phyloP scores from a whole-genome alignment of 257 asterid genomes.

The Scutellaria barbata region DNA sequence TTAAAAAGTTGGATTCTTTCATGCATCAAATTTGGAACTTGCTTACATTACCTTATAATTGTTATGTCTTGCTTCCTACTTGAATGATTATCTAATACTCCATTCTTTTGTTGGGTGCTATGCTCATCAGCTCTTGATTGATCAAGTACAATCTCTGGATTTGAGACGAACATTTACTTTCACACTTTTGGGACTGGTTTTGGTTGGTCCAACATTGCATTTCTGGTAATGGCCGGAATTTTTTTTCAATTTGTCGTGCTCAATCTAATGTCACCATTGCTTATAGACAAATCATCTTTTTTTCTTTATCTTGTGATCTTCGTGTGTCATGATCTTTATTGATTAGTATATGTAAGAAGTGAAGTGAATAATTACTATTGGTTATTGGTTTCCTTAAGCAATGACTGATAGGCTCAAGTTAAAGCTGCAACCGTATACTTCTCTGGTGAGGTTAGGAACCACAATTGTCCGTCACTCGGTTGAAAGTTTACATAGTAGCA shows the following conservation, averaged over 20 bases:
- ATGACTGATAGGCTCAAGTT: not conserved
- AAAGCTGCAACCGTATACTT: not conserved
- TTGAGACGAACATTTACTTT: slow-evolving; percentile 74
- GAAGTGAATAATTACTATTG: not conserved
- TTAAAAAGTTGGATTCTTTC: not conserved
- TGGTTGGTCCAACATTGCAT: slow-evolving; percentile 97
- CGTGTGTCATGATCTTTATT: not conserved
- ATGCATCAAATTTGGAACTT: slow-evolving; percentile 15
- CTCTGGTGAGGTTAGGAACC: not conserved
- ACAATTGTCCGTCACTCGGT: not conserved
- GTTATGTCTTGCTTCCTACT: slow-evolving; percentile 14
- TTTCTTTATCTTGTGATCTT: not conserved
- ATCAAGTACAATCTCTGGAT: slow-evolving; percentile 68
- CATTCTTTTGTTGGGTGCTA: slow-evolving; percentile 14
- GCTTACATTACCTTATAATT: slow-evolving; percentile 12
- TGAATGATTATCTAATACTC: slow-evolving; percentile 16
- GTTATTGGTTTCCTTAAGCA: not conserved
- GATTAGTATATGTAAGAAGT: not conserved
- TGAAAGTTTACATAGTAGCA: not conserved
- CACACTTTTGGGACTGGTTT: slow-evolving; percentile 80
- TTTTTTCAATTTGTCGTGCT: not conserved
- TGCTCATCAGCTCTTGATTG: slow-evolving; percentile 64
- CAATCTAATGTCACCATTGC: not conserved
- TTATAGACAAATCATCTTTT: not conserved
- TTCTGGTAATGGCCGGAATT: slow-evolving; percentile 62